These are phyloP conservation scores for Parmales sp. DNA, from an alignment of 108 stramenopile species.

Conservation along the genomic window DNA sequence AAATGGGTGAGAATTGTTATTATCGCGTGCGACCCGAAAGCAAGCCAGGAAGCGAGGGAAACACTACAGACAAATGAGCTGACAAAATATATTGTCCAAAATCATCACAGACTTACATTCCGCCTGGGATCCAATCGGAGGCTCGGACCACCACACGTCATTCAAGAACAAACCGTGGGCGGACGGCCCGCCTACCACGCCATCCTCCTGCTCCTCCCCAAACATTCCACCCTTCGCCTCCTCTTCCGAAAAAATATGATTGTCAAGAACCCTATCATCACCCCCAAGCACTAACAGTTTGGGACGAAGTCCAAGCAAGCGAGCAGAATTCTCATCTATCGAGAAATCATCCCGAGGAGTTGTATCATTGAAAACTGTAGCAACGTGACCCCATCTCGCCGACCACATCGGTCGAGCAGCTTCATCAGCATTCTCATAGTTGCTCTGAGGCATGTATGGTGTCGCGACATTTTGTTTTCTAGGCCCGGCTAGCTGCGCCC, in stretches of 20 bases:
- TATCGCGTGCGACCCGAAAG: too few relatives aligned
- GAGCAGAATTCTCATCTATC: slow-evolving; percentile 30
- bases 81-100: slow-evolving; percentile 25
- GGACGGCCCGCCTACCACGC: background rate
- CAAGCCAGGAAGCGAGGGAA: too few relatives aligned
- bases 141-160: slow-evolving; percentile 33
- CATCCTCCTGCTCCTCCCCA: background rate
- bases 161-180: slow-evolving; percentile 32
- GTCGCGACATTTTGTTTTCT: slow-evolving; percentile 36
- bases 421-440: slow-evolving; percentile 16
- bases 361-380: slow-evolving; percentile 33
- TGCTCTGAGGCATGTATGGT: slow-evolving; percentile 34
- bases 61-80: too few relatives aligned
- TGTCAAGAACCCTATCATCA: slow-evolving; percentile 35
- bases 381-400: slow-evolving; percentile 37
- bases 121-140: slow-evolving; percentile 20
- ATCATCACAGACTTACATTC: slow-evolving; percentile 15
- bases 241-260: slow-evolving; percentile 8
- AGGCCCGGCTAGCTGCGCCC: slow-evolving; percentile 39
- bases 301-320: slow-evolving; percentile 12
- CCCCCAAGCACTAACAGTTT: slow-evolving; percentile 35
- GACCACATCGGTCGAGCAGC: slow-evolving; percentile 36
- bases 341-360: slow-evolving; percentile 27
- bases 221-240: slow-evolving; percentile 1
- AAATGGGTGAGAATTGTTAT: too few relatives aligned